phyloP scores from a whole-genome alignment of 169 alveolate genomes.

The Plasmodium cynomolgi region DNA sequence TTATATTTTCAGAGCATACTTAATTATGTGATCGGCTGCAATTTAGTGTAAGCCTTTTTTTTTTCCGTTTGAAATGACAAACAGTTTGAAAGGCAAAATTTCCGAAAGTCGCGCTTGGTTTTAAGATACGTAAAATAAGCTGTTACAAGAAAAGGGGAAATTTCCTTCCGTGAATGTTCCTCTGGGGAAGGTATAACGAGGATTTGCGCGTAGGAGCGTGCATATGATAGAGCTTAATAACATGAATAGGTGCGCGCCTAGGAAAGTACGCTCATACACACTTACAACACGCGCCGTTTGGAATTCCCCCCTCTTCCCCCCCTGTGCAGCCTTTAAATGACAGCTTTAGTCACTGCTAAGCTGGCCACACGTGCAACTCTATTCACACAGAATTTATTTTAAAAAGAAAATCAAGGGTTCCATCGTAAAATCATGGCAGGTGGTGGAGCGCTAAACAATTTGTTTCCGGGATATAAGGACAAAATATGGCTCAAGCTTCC shows the following conservation, averaged over 20 bases:
- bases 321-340: conserved; percentile 23
- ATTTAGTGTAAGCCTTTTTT: background rate
- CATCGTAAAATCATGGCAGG: conserved; percentile 79
- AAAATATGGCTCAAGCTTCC: conserved; percentile 90
- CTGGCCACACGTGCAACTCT: background rate
- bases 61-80: background rate
- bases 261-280: background rate
- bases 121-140: background rate
- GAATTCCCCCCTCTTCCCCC: background rate
- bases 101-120: background rate
- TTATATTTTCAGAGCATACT: background rate
- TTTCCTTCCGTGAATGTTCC: conserved; percentile 3
- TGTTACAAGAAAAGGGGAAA: background rate
- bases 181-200: conserved; percentile 7
- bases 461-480: conserved; percentile 91
- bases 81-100: background rate
- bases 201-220: background rate
- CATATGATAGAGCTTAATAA: background rate
- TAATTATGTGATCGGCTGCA: background rate
- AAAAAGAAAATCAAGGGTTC: conserved; percentile 4
- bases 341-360: conserved; percentile 6
- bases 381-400: background rate
- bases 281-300: background rate
- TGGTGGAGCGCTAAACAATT: conserved; percentile 89
- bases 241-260: background rate